Evolutionary conservation across 1,284 basidiomycete genomes (phyloP).

Genomic region (Wallemia ichthyophaga): DNA sequence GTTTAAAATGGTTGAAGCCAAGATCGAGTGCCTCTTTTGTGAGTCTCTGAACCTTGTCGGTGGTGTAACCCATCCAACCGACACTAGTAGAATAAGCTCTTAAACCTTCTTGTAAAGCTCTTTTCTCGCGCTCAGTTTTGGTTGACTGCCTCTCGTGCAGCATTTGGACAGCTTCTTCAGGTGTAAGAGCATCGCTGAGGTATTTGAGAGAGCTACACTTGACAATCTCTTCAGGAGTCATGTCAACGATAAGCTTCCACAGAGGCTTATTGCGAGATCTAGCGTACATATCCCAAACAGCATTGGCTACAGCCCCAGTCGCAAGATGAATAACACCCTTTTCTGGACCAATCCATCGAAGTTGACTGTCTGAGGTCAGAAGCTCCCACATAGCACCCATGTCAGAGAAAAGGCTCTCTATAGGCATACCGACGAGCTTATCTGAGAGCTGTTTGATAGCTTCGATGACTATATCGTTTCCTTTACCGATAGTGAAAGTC

Average conservation of each 20-base stretch:
- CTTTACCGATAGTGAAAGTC: slow-evolving; percentile 90
- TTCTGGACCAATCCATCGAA: slow-evolving; percentile 38
- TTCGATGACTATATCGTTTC: slow-evolving; percentile 62
- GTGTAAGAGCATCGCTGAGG: slow-evolving; percentile 74
- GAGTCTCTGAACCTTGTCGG: slow-evolving; percentile 63
- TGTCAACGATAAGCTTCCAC: slow-evolving; percentile 57
- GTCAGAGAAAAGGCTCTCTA: slow-evolving; percentile 49
- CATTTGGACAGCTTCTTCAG: slow-evolving; percentile 57
- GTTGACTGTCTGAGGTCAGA: slow-evolving; percentile 53
- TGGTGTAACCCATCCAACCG: slow-evolving; percentile 74
- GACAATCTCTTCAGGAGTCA: slow-evolving; percentile 41
- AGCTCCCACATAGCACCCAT: slow-evolving; percentile 42
- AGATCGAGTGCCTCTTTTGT: slow-evolving; percentile 53
- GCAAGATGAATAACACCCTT: slow-evolving; percentile 50
- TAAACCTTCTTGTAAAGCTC: slow-evolving; percentile 36
- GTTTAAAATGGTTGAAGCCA: slow-evolving; percentile 89
- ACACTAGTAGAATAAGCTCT: slow-evolving; percentile 84
- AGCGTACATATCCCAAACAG: slow-evolving; percentile 56
- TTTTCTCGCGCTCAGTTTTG: slow-evolving; percentile 45
- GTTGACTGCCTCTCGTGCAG: slow-evolving; percentile 42
- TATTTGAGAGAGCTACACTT: slow-evolving; percentile 58
- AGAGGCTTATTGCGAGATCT: slow-evolving; percentile 41
- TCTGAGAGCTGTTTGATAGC: slow-evolving; percentile 49
- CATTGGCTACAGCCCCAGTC: slow-evolving; percentile 46
- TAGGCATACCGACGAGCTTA: slow-evolving; percentile 52